Evolutionary conservation across 768 basidiomycete species (phyloP), one percentile per base, ranked within the genome.

Genomic region (Suillus plorans): DNA sequence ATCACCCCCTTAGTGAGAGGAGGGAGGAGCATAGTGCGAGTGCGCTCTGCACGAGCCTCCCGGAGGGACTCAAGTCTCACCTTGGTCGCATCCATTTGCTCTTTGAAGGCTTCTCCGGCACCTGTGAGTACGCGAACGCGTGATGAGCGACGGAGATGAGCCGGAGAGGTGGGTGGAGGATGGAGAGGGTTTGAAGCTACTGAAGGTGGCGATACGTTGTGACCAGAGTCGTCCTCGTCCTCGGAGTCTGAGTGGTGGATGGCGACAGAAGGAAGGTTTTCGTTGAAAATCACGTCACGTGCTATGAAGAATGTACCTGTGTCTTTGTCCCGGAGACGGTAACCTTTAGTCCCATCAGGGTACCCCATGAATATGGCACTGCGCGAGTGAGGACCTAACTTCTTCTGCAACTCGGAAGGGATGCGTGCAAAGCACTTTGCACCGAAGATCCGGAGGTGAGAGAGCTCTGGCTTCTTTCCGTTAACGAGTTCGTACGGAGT

Each of bases 361-460:
- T 63, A 66, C 1, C 64, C 58, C 6, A 63, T 52, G 4, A 69
- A 50, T 1, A 66, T 34, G 1, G 61, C 68, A n/a, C 61, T 36
- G 8, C 60, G 7, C 0, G 69, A 70, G 18, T 66, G 65, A 0
- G 64, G 55, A 10, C 65, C 64, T 3, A 62, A 53, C 53, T 71
- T 68, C 0, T 10, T 2, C 1, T 37, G 63, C 0, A 39, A 47
- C 4, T 70, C 41, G 0, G 69, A 31, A 4, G 67, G 65, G 14
- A 66, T 50, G 6, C 31, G 45, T 13, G 67, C 65, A 36, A 66
- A 64, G 28, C 69, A 70, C 0, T 25, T 12, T 2, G 66, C 69
- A 0, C 75, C 67, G 37, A 74, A 68, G 2, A 68, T 64, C 4
- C 67, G 12, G 0, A 68, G 37, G 56, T 68, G 64, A 0, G 64